Base-by-base conservation (phyloP, 805 yeast species). In the Candida chilensis region DNA sequence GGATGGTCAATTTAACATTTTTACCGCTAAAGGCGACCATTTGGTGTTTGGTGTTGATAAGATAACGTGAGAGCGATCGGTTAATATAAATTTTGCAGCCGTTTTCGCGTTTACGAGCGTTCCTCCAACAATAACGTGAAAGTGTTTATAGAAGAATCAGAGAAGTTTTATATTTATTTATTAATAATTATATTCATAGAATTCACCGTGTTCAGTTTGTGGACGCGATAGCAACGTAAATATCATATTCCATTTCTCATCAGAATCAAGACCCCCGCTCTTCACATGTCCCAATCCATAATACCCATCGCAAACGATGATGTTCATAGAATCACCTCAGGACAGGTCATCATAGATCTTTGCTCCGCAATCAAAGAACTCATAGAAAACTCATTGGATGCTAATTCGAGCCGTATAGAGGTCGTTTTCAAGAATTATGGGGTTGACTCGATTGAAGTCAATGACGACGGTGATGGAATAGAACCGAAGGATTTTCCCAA, bases 291-390 rank as follows among this genome's bases (percentile, higher is more conserved):
- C n/a, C n/a, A n/a, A n/a, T 20, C 47, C 8, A 54, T 64, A 11
- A 35, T 44, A 20, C 59, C 61, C 4, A 71, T 77, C 17, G 61
- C 59, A 20, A 38, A 39, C 1, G 41, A 43, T 7, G 94, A 88
- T 40, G 66, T 87, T 5, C 84, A 82, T 39, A 63, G 68, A 35
- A 74, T 90, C 34, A 86, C 96, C 0, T 85, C 96, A 0, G 96
- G 96, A 0, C 98, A 92, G 50, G 97, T 92, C 10, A 82, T 92
- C 9, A 71, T 78, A 4, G 95, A 84, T 42, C 54, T 92, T 26
- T 62, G 73, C 0, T 74, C 90, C 0, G 81, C 84, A 0, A 76
- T 81, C 18, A 90, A 90, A 47, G 98, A 90, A 49, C 56, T 88
- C 2, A 64, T 92, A 3, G 98, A 90, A 44, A 90, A 90, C 48